Conservation (phyloP, 1,284 basidiomycete species). For the Boletus sp. region DNA sequence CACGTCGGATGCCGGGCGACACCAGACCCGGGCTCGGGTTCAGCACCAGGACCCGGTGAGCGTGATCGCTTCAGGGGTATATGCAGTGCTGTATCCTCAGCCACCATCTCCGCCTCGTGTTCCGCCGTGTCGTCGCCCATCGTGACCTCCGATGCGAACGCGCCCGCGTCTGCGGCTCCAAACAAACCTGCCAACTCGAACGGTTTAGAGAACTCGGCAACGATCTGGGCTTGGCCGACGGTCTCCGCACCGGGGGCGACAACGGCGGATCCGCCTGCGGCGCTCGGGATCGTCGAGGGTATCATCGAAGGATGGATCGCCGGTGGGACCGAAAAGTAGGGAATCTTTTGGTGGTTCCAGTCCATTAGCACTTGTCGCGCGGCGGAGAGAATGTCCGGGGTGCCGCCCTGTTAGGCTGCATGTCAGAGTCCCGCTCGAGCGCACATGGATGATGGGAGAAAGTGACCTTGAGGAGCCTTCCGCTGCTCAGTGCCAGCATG, state of each 20-base stretch:
- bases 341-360: slow-evolving; percentile 96
- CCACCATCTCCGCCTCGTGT: slow-evolving; percentile 39
- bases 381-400: slow-evolving; percentile 82
- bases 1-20: neutral
- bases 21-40: neutral
- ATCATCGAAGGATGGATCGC: slow-evolving; percentile 70
- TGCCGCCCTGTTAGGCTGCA: slow-evolving; percentile 64
- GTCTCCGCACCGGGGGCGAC: slow-evolving; percentile 68
- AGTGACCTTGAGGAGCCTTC: slow-evolving; percentile 73
- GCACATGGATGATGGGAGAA: neutral
- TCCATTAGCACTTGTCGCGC: slow-evolving; percentile 87
- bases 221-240: slow-evolving; percentile 71
- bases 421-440: neutral
- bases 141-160: slow-evolving; percentile 43
- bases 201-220: slow-evolving; percentile 60
- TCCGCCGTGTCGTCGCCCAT: slow-evolving; percentile 35
- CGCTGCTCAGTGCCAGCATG: slow-evolving; percentile 84
- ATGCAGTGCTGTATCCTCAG: slow-evolving; percentile 44
- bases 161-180: slow-evolving; percentile 68
- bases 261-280: slow-evolving; percentile 24
- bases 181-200: slow-evolving; percentile 77
- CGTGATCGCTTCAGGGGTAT: slow-evolving; percentile 38
- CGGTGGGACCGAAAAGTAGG: slow-evolving; percentile 83
- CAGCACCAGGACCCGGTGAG: slow-evolving; percentile 25
- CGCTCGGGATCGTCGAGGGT: slow-evolving; percentile 47